Conservation (phyloP, 768 basidiomycete genomes). For the Phylloporus arenicola region DNA sequence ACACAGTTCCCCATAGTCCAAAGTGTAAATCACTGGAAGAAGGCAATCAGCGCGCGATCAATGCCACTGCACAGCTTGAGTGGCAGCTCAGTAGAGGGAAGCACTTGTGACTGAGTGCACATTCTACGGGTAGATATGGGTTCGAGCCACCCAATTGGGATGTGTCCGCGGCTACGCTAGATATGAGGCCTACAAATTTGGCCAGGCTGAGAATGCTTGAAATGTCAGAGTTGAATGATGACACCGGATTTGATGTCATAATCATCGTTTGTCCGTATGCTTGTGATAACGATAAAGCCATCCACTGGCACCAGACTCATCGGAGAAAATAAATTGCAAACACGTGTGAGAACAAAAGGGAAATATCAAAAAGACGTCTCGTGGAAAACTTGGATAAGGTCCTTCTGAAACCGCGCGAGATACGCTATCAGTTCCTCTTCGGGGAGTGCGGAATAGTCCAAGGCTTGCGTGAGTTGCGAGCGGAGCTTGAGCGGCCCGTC, state of each 20-base stretch:
- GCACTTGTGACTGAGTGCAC: not conserved
- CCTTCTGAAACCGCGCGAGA: conserved; percentile 62
- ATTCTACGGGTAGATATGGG: conserved; percentile 17
- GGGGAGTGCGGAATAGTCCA: conserved; percentile 68
- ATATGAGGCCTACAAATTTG: conserved; percentile 1
- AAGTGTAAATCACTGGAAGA: conserved; percentile 3
- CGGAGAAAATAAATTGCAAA: conserved; percentile 6
- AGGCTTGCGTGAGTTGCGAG: conserved; percentile 68
- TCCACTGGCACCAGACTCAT: too few relatives aligned
- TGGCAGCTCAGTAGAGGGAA: not conserved
- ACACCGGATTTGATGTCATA: conserved; percentile 8
- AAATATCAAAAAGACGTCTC: conserved; percentile 17
- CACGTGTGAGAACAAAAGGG: not conserved
- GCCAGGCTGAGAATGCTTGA: not conserved
- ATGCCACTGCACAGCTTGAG: not conserved
- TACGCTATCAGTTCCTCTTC: conserved; percentile 64
- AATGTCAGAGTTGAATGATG: not conserved
- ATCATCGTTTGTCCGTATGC: conserved; percentile 2
- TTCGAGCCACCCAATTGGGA: conserved; percentile 11
- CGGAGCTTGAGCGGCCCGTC: conserved; percentile 46
- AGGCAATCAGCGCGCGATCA: not conserved
- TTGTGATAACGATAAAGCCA: conserved; percentile 13
- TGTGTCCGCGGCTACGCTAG: not conserved
- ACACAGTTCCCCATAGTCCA: conserved; percentile 24
- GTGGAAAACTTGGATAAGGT: conserved; percentile 50